Percentiles rank a stretch among this genome's conserved stretches.
Evolutionary conservation across 371 early-diverging fungal species (phyloP).

Genomic region (Actinomortierella ambigua): DNA sequence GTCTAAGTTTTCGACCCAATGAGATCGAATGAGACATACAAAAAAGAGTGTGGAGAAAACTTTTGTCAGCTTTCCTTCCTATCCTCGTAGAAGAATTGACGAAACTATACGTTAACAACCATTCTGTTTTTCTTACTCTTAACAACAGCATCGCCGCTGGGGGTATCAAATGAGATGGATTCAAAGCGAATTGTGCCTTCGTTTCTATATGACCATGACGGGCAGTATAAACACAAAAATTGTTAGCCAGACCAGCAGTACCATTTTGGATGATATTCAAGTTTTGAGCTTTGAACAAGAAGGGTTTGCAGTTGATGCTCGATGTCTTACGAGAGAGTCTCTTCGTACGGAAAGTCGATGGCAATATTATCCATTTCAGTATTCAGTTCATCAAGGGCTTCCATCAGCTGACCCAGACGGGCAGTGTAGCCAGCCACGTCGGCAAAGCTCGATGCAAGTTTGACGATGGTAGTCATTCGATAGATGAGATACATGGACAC

Average conservation of each 20-base stretch:
- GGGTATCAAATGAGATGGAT: conserved; percentile 32
- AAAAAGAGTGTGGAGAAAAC: background rate
- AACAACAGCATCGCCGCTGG: conserved; percentile 34
- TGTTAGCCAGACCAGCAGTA: too few species aligned
- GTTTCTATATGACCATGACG: background rate
- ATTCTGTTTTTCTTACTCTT: conserved; percentile 6
- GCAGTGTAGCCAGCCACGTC: conserved; percentile 85
- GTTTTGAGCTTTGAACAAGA: too few species aligned
- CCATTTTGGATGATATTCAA: too few species aligned
- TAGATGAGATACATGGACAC: conserved; percentile 79
- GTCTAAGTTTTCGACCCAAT: too few species aligned
- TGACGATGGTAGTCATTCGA: conserved; percentile 77
- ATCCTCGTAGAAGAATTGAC: too few species aligned
- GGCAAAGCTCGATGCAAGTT: conserved; percentile 67
- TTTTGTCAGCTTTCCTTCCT: too few species aligned
- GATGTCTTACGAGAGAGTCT: conserved; percentile 19
- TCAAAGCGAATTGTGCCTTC: conserved; percentile 29
- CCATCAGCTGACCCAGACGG: conserved; percentile 86
- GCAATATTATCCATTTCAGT: conserved; percentile 52
- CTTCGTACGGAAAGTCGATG: conserved; percentile 49
- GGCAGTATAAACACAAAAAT: background rate
- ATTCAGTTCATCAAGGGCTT: conserved; percentile 61
- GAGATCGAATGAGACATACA: background rate
- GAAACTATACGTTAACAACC: too few species aligned
- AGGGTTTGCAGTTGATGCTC: too few species aligned